These are phyloP conservation scores for Drechslerella stenobrocha DNA, from an alignment of 2,329 filamentous ascomycete species.

Conservation along the genomic window DNA sequence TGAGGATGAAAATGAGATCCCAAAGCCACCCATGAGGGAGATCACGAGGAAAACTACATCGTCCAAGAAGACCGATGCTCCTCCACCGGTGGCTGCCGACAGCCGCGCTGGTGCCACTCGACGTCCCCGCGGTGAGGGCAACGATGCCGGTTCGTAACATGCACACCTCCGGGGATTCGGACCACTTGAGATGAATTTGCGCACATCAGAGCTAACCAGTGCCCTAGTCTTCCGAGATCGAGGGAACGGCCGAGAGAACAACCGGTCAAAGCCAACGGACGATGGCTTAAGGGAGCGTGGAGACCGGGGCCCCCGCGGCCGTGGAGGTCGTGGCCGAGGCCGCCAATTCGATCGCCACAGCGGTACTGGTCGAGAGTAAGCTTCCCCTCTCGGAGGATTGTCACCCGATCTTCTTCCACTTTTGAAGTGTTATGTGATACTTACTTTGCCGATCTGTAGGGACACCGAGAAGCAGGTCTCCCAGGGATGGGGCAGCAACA, in stretches of 20 bases:
- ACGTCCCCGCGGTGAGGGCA: conserved; percentile 52
- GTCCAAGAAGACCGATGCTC: conserved; percentile 81
- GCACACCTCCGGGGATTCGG: not conserved
- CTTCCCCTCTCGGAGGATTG: not conserved
- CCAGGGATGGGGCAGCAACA: conserved; percentile 83
- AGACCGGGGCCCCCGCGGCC: conserved; percentile 55
- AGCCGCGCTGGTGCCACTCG: conserved; percentile 44
- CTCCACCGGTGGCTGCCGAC: conserved; percentile 52
- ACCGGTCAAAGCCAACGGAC: conserved; percentile 77
- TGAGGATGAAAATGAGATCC: conserved; percentile 71
- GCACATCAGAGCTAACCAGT: conserved; percentile 7
- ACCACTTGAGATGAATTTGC: not conserved
- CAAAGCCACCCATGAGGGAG: conserved; percentile 77
- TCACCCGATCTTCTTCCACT: not conserved
- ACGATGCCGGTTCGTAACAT: conserved; percentile 48
- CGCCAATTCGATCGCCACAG: conserved; percentile 62
- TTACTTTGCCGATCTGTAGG: conserved; percentile 57
- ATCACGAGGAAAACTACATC: conserved; percentile 80
- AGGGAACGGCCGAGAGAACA: conserved; percentile 75
- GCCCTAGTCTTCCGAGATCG: conserved; percentile 82
- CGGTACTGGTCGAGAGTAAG: conserved; percentile 52
- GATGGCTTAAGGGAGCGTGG: conserved; percentile 61
- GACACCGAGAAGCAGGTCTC: conserved; percentile 84
- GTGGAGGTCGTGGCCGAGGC: conserved; percentile 56
- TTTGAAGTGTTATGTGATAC: conserved; percentile 5